Percentiles rank a stretch among this genome's conserved stretches.
phyloP scores from a whole-genome alignment of 148 eudicot species.

The Rhododendron kiyosumense region DNA sequence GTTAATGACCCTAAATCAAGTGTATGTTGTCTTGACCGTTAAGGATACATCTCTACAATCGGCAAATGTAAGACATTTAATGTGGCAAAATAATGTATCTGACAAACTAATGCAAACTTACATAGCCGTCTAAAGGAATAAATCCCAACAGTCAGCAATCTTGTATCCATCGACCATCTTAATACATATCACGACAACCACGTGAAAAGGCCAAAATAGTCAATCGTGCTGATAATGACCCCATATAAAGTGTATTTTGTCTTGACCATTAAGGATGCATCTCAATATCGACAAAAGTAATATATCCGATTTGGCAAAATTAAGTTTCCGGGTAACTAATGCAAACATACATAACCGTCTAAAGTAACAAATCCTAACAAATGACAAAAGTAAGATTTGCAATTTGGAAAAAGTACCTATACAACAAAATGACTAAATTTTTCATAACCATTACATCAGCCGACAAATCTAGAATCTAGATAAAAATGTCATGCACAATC shows the following conservation, averaged over 20 bases:
- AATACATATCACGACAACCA: neutral
- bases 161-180: neutral
- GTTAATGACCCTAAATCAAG: neutral
- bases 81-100: neutral
- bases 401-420: neutral
- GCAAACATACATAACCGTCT: neutral
- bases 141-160: neutral
- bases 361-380: too few species aligned
- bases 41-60: neutral
- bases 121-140: neutral
- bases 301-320: neutral
- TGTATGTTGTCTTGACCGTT: neutral
- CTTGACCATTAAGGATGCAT: neutral
- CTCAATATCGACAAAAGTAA: neutral
- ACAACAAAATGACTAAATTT: neutral
- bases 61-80: neutral
- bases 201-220: neutral
- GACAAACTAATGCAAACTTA: neutral
- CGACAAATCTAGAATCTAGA: neutral
- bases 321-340: neutral
- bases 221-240: neutral
- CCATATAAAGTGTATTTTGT: neutral
- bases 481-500: neutral
- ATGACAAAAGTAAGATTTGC: neutral
- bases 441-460: neutral